These are phyloP conservation scores for Cudoniella acicularis DNA, from an alignment of 495 filamentous ascomycete species.

Conservation along the genomic window DNA sequence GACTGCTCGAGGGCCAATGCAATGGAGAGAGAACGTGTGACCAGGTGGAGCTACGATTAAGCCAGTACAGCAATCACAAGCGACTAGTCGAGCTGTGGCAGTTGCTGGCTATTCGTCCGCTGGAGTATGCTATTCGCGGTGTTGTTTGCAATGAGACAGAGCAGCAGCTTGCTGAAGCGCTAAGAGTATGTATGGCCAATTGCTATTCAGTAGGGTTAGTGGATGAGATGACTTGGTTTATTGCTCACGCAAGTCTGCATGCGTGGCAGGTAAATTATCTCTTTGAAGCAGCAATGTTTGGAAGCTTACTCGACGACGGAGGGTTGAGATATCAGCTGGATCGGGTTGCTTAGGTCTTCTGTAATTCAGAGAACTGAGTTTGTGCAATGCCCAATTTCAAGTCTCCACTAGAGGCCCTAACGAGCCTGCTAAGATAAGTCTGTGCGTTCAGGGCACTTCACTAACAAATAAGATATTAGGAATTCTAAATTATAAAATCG, in stretches of 20 bases:
- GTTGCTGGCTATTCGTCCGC: background rate
- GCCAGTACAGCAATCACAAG: background rate
- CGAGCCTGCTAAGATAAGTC: too few species aligned
- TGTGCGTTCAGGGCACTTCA: too few species aligned
- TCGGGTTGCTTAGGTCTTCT: too few species aligned
- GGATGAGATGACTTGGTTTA: conserved; percentile 30
- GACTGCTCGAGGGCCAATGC: background rate
- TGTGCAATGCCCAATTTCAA: too few species aligned
- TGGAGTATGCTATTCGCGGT: background rate
- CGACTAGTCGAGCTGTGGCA: background rate
- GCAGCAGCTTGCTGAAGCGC: conserved; percentile 19
- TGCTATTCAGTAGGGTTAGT: conserved; percentile 26
- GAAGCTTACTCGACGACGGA: conserved; percentile 34
- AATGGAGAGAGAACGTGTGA: background rate
- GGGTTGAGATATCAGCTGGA: conserved; percentile 7
- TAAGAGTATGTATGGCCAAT: conserved; percentile 25
- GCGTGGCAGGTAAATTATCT: conserved; percentile 37
- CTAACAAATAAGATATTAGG: too few species aligned
- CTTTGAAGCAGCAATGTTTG: conserved; percentile 36
- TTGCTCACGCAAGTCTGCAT: conserved; percentile 32
- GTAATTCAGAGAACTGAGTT: too few species aligned
- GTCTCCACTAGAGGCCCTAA: too few species aligned
- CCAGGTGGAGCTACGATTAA: background rate
- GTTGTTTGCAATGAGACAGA: background rate
- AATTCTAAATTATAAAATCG: too few species aligned